Evolutionary conservation across 23 red algal species (phyloP), one percentile per base, ranked within the genome.

Genomic region (Porphyridium purpureum): DNA sequence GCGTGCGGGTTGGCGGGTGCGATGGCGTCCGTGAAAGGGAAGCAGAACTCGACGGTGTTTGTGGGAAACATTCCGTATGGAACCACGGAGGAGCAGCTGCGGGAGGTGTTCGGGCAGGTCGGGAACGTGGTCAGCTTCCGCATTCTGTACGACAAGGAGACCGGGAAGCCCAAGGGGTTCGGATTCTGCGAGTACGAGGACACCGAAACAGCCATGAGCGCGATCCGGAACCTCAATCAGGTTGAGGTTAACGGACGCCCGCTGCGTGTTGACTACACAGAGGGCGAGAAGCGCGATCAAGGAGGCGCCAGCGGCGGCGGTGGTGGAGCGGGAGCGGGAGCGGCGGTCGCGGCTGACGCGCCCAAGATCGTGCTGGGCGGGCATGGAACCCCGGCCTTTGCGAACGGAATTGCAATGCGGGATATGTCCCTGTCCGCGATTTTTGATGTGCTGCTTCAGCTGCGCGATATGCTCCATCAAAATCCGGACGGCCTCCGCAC

Each of bases 121-220:
- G 88, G 88, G 4, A 75, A 68, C 21, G 76, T 94, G 41, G 62
- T 84, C 54, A 66, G 49, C 40, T 77, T 94, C 29, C 69, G 88
- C 27, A 61, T 94, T 29, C 58, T 94, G 19, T 83, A 94, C 59
- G 88, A 94, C 64, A 49, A 65, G 41, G 56, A 78, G 20, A 94
- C 88, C 20, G 88, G 88, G 11, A 81, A 82, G 47, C 77, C 88
- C 0, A 94, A 93, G 35, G 88, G 88, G 5, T 94, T 62, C 33
- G 88, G 78, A 19, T 94, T 94, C 49, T 94, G 88, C 53, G 88
- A 94, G 42, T 94, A 94, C 62, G 63, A 67, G 35, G 88, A 94
- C 60, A 61, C 80, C 6, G 88, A 94, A 59, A 94, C 80, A 34
- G 88, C 88, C 15, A 72, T 83, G 68, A 66, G 52, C 49, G 88